Evolutionary conservation across 495 filamentous ascomycete genomes (phyloP), one percentile per base, ranked within the genome.

Genomic region (Venustampulla echinocandica): DNA sequence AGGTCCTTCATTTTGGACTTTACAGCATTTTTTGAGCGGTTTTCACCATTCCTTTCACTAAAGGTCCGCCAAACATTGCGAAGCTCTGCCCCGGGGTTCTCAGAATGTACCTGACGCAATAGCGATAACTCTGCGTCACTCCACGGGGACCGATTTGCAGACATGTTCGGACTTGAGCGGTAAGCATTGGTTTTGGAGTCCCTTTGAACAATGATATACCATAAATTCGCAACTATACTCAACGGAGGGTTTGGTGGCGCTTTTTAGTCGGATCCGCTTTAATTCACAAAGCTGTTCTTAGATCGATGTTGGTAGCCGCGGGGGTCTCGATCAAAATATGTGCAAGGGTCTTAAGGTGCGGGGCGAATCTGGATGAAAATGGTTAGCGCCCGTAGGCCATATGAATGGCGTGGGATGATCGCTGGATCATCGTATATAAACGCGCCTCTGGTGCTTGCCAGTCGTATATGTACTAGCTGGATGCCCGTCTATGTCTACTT

Each of bases 81-180:
- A 15, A 35, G 33, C 18, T 10, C 33, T 14, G 6, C 33, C 33
- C 33, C n/a, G 5, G n/a, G 33, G 18, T n/a, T 35, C 33, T 35
- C n/a, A 35, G 33, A 35, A 14, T 35, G n/a, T 35, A 35, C n/a
- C 33, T 35, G 33, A n/a, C 33, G 13, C 18, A 35, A 35, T 35
- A 35, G 18, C 18, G 18, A 35, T 35, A n/a, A 10, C 33, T 35
- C 33, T 35, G 18, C 13, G 4, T 35, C n/a, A 6, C 18, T 15
- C n/a, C n/a, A 35, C 18, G 4, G 5, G 18, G 33, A 35, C 18
- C 33, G 33, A 35, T 15, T 35, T 6, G n/a, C n/a, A 35, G 33
- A 35, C 33, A 35, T 35, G 27, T 30, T 30, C 6, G 33, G 33
- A 10, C 33, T 14, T 35, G 18, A 35, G 33, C n/a, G 18, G 18